Evolutionary conservation across 164 flowering plant genomes (phyloP), one percentile per base, ranked within the genome.

Genomic region (Warburgia ugandensis): DNA sequence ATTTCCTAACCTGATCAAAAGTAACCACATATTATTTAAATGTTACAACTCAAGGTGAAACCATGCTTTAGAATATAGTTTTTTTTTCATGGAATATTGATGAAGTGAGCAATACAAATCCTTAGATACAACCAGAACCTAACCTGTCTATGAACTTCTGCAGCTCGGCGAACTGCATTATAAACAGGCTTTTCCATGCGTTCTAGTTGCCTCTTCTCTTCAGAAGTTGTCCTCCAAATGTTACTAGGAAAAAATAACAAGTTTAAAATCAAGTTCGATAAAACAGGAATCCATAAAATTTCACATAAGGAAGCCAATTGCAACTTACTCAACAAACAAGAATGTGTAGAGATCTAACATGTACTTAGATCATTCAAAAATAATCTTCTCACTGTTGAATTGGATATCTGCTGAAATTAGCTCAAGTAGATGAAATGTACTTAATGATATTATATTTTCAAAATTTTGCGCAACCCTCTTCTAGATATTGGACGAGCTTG

Each of bases 61-160:
- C 13, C 8, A 5, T 37, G 41, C 4, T 11, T 13, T 7, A 37
- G 4, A 37, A 37, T 4, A 3, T 39, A n/a, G n/a, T 16, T 39
- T 16, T 13, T 2, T 7, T 39, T 39, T 13, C 20, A 6, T 16
- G 2, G 13, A 39, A 16, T 9, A 14, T 16, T 13, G 20, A 13
- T 6, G 16, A 13, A 16, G 5, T 13, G 14, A 39, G 43, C 23
- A 25, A n/a, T 25, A 43, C 7, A 55, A 58, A 46, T 26, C 23
- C 20, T 8, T 22, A 39, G 7, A 25, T 33, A 28, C 31, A 39
- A 36, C 22, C 38, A 29, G 55, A 40, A 3, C 33, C 29, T 35
- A 58, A 91, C 98, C 99, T 92, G 96, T 43, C 99, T 94, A 70
- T 88, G 99, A 69, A 92, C 99, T 74, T 92, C 99, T 26, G 99